A percentile compares a stretch with the other conserved stretches of the same genome.
These are phyloP conservation scores for Aspergillus egyptiacus DNA, from an alignment of 495 filamentous ascomycete species.

Conservation along the genomic window DNA sequence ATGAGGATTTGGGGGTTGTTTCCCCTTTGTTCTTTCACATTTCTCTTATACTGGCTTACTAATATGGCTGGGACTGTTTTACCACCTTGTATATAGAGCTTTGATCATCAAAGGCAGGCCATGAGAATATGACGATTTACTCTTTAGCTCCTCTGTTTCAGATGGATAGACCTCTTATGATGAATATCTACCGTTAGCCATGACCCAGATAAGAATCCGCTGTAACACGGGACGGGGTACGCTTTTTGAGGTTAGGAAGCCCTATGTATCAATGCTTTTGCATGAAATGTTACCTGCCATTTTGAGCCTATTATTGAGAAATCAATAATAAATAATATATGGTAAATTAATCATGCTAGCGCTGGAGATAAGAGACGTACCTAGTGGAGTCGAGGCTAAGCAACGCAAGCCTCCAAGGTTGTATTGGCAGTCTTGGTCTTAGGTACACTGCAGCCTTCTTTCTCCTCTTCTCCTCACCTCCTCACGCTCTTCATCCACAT, in stretches of 20 bases:
- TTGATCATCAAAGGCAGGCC: conserved; percentile 11
- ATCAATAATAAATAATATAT: no score
- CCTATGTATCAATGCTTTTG: no score
- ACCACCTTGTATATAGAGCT: conserved; percentile 7
- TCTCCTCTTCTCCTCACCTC: not conserved
- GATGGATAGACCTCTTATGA: no score
- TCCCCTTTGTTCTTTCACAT: no score
- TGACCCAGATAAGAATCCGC: no score
- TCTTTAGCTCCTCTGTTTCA: not conserved
- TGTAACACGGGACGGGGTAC: no score
- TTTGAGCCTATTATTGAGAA: no score
- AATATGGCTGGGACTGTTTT: conserved; percentile 2
- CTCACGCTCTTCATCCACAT: not conserved
- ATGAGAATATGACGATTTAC: conserved; percentile 12
- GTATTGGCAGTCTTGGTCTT: not conserved
- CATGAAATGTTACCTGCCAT: no score
- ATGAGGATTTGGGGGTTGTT: conserved; percentile 1
- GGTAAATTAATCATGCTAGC: no score
- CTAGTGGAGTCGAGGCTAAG: not conserved
- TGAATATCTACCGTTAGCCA: no score
- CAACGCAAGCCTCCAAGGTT: conserved; percentile 16
- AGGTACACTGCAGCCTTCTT: not conserved
- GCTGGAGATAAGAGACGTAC: not conserved
- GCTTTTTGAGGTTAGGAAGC: not conserved
- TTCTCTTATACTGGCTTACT: not conserved